Evolutionary conservation across 345 rosid genomes (phyloP).

Genomic region (Litchi chinensis): DNA sequence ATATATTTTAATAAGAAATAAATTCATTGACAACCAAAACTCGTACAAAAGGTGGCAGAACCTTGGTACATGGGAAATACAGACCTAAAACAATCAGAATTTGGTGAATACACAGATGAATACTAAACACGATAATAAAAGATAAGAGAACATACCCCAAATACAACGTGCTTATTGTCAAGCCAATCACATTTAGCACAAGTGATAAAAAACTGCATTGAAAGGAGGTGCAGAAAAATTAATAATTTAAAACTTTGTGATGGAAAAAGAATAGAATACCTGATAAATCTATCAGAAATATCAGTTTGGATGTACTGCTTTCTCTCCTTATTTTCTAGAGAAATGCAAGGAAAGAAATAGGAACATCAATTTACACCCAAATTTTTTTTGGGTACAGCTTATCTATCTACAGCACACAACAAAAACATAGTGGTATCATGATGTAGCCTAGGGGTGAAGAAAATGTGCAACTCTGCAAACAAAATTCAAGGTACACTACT

Average conservation of each 20-base stretch:
- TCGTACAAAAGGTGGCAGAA: background rate
- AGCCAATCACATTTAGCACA: conserved; percentile 99
- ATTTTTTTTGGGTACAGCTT: background rate
- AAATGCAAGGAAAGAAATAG: background rate
- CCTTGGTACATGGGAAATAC: background rate
- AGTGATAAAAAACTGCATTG: conserved; percentile 86
- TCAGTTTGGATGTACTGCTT: background rate
- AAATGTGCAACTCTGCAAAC: background rate
- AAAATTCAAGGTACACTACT: background rate
- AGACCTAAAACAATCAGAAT: background rate
- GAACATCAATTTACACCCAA: background rate
- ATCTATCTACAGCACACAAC: background rate
- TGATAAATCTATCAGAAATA: background rate
- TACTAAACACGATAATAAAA: background rate
- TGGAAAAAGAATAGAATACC: conserved; percentile 1
- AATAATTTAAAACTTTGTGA: background rate
- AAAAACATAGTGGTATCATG: background rate
- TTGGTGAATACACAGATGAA: background rate
- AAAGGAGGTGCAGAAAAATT: background rate
- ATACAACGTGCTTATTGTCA: conserved; percentile 93
- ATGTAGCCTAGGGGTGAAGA: background rate
- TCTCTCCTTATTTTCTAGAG: background rate
- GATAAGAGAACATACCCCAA: conserved; percentile 69
- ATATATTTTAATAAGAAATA: too few relatives aligned
- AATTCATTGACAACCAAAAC: background rate